phyloP scores from a whole-genome alignment of 73 alveolate species.

The Strombidium stylifer region DNA sequence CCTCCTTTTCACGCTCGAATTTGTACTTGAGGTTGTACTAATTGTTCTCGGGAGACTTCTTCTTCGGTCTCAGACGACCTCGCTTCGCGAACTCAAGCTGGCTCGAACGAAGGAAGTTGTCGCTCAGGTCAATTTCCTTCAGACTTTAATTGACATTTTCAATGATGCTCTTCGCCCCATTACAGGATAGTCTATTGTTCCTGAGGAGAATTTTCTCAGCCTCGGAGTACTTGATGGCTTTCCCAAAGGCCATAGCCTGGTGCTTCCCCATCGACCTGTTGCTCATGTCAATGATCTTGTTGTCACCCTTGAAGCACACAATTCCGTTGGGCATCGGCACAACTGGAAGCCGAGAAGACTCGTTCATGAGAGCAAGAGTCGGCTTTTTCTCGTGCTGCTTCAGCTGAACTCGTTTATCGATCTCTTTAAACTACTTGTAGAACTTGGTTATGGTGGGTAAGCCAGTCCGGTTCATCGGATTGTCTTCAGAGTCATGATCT shows the following conservation, averaged over 20 bases:
- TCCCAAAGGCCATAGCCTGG: conserved; percentile 17
- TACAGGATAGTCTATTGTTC: conserved; percentile 9
- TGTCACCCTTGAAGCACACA: conserved; percentile 11
- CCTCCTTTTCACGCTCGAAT: neutral
- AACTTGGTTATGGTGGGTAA: conserved; percentile 8
- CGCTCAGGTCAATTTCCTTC: conserved; percentile 6
- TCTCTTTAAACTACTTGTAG: neutral
- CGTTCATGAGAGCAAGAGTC: conserved; percentile 5
- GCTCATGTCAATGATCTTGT: neutral
- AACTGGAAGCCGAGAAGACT: neutral
- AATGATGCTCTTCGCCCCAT: conserved; percentile 7
- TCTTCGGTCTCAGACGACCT: too few species aligned
- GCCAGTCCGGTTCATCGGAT: too few species aligned
- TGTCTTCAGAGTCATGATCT: too few species aligned
- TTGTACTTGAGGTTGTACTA: neutral
- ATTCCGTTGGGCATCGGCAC: conserved; percentile 7
- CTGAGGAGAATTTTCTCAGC: neutral
- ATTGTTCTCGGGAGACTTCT: neutral
- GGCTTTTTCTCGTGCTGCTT: neutral
- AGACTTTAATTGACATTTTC: conserved; percentile 4
- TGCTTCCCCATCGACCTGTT: neutral
- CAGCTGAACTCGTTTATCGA: conserved; percentile 9
- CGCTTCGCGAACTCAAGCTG: too few species aligned
- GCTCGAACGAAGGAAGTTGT: neutral
- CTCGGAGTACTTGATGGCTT: neutral